Percentiles rank a stretch among this genome's conserved stretches.
Conservation (phyloP, 2,329 filamentous ascomycete genomes). For the Xylaria sp. region DNA sequence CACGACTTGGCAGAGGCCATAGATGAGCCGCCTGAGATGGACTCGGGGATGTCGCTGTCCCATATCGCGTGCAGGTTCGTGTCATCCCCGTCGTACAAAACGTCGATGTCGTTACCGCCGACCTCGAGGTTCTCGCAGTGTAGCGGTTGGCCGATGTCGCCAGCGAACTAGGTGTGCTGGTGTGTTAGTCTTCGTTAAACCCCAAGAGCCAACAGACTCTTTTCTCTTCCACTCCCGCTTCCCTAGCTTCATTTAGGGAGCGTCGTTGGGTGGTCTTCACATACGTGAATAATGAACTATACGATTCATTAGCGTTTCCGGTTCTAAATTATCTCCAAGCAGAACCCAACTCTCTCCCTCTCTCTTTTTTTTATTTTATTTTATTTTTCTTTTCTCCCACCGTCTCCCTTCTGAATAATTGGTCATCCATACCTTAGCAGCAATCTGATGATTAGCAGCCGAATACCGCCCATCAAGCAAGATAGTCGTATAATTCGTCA, state of each 20-base stretch:
- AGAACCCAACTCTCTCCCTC: neutral
- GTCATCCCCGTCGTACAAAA: slow-evolving; percentile 61
- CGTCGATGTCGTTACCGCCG: slow-evolving; percentile 68
- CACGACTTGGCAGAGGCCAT: slow-evolving; percentile 54
- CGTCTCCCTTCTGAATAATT: neutral
- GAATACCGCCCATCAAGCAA: slow-evolving; percentile 45
- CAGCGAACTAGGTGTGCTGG: slow-evolving; percentile 55
- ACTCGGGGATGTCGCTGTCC: slow-evolving; percentile 69
- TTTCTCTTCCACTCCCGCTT: neutral
- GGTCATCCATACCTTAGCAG: slow-evolving; percentile 52
- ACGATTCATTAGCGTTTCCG: slow-evolving; percentile 23
- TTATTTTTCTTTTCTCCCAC: neutral
- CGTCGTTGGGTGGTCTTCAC: neutral
- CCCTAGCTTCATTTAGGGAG: neutral
- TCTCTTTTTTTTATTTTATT: too few relatives aligned
- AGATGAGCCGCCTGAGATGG: slow-evolving; percentile 52
- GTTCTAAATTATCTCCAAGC: slow-evolving; percentile 6
- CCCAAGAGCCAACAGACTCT: neutral
- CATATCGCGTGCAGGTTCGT: slow-evolving; percentile 71
- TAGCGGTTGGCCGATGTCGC: slow-evolving; percentile 67
- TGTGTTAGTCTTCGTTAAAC: slow-evolving; percentile 8
- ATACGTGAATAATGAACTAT: slow-evolving; percentile 51
- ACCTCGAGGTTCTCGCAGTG: slow-evolving; percentile 63
- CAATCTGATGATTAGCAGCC: slow-evolving; percentile 49
- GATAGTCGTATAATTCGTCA: slow-evolving; percentile 53